These are phyloP conservation scores for Hyaloscypha variabilis DNA, from an alignment of 495 filamentous ascomycete genomes.

Conservation along the genomic window DNA sequence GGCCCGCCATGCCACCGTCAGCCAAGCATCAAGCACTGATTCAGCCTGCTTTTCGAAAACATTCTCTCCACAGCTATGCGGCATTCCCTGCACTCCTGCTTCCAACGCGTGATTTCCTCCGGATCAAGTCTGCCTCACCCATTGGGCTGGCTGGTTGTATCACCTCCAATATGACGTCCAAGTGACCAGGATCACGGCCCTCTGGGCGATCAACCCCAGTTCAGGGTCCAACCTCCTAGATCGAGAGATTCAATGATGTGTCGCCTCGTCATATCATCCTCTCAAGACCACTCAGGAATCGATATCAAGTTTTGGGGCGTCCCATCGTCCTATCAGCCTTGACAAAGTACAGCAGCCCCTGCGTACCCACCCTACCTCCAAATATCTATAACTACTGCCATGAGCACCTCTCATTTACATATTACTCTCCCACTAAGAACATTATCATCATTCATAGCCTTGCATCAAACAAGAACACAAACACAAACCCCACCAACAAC, in stretches of 20 bases:
- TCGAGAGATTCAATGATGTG: slow-evolving; percentile 4
- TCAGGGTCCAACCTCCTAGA: background rate
- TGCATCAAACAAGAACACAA: slow-evolving; percentile 8
- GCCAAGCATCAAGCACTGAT: slow-evolving; percentile 4
- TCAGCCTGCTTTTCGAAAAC: background rate
- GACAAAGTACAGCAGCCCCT: background rate
- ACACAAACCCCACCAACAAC: background rate
- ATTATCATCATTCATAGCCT: slow-evolving; percentile 6
- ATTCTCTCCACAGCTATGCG: background rate
- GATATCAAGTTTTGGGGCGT: slow-evolving; percentile 13
- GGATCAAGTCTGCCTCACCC: too few relatives aligned
- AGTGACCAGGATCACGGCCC: background rate
- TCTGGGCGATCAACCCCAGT: slow-evolving; percentile 1
- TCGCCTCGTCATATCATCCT: slow-evolving; percentile 5
- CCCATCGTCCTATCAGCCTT: background rate
- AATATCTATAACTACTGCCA: slow-evolving; percentile 11
- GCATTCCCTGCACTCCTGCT: background rate
- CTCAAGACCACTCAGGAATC: background rate
- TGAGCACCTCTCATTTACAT: slow-evolving; percentile 11
- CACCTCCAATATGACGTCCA: slow-evolving; percentile 14
- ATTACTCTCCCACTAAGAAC: slow-evolving; percentile 9
- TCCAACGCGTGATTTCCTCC: slow-evolving; percentile 5
- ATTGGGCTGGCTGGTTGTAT: slow-evolving; percentile 6
- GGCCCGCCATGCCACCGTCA: background rate
- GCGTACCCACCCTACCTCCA: background rate